Evolutionary conservation across 2,329 filamentous ascomycete genomes (phyloP).

Genomic region (Huntiella bhutanensis): DNA sequence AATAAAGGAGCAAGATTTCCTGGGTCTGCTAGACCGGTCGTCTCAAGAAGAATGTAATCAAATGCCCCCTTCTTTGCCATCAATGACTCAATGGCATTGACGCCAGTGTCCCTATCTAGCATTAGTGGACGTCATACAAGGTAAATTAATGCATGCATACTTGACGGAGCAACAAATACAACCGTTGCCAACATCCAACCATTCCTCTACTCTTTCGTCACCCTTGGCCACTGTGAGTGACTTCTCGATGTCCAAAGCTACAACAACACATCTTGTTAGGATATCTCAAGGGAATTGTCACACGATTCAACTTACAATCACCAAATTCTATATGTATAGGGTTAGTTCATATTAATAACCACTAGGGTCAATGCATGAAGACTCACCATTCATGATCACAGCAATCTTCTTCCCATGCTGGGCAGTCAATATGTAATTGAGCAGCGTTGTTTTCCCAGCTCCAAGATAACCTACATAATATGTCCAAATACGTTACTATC

Average conservation of each 20-base stretch:
- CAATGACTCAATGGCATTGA: constrained; percentile 83
- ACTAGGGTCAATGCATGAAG: neutral
- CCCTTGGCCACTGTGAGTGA: constrained; percentile 78
- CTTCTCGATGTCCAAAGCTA: constrained; percentile 87
- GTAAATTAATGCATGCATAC: constrained; percentile 23
- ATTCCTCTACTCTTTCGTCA: constrained; percentile 71
- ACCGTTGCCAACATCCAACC: constrained; percentile 89
- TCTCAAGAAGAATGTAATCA: constrained; percentile 94
- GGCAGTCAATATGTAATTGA: constrained; percentile 91
- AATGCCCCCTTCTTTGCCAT: constrained; percentile 90
- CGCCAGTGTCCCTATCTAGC: constrained; percentile 55
- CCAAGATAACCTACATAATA: constrained; percentile 59
- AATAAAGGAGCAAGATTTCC: constrained; percentile 91
- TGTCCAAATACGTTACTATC: constrained; percentile 4
- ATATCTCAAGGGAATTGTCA: constrained; percentile 1
- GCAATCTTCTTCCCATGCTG: constrained; percentile 96
- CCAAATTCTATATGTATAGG: constrained; percentile 44
- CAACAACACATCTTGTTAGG: neutral
- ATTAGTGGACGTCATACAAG: neutral
- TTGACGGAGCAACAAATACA: constrained; percentile 98
- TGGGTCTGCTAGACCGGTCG: constrained; percentile 83
- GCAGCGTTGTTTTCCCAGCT: constrained; percentile 81
- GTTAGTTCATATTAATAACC: neutral
- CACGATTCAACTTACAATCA: constrained; percentile 38
- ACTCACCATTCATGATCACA: constrained; percentile 74